Evolutionary conservation across 495 filamentous ascomycete genomes (phyloP).

Genomic region (Penicillium arizonense): DNA sequence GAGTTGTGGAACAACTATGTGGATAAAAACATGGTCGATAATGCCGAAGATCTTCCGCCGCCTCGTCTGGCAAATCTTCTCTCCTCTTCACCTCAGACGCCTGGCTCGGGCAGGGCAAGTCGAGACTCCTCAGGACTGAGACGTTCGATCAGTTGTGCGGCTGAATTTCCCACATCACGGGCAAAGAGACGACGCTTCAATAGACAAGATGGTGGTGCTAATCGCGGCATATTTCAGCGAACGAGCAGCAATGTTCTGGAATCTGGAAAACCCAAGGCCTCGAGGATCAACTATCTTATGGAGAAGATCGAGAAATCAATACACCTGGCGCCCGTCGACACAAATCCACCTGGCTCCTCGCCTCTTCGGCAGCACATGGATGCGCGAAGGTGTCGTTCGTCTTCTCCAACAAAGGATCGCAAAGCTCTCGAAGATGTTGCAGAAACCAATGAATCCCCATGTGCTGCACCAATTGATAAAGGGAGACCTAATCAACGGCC

Average conservation of each 20-base stretch:
- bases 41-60: slow-evolving; percentile 39
- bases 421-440: slow-evolving; percentile 6
- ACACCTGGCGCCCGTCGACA: slow-evolving; percentile 32
- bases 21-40: slow-evolving; percentile 43
- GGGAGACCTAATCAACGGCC: slow-evolving; percentile 8
- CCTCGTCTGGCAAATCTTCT: slow-evolving; percentile 61
- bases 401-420: slow-evolving; percentile 47
- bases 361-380: slow-evolving; percentile 47
- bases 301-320: slow-evolving; percentile 66
- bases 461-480: slow-evolving; percentile 3
- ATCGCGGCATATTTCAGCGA: slow-evolving; percentile 44
- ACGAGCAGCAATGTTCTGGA: slow-evolving; percentile 53
- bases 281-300: slow-evolving; percentile 60
- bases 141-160: slow-evolving; percentile 73
- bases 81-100: slow-evolving; percentile 69
- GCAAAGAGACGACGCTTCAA: slow-evolving; percentile 51
- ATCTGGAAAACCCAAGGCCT: slow-evolving; percentile 49
- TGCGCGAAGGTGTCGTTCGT: slow-evolving; percentile 33
- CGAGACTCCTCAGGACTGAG: slow-evolving; percentile 55
- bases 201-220: slow-evolving; percentile 27
- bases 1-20: slow-evolving; percentile 87
- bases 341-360: slow-evolving; percentile 51
- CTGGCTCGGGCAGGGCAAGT: slow-evolving; percentile 38
- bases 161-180: slow-evolving; percentile 53
- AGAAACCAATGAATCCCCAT: slow-evolving; percentile 7